A percentile compares a stretch with the other conserved stretches of the same genome.
Evolutionary conservation across 2,329 filamentous ascomycete species (phyloP).

Genomic region (Paracorniculantispora psalliotae): DNA sequence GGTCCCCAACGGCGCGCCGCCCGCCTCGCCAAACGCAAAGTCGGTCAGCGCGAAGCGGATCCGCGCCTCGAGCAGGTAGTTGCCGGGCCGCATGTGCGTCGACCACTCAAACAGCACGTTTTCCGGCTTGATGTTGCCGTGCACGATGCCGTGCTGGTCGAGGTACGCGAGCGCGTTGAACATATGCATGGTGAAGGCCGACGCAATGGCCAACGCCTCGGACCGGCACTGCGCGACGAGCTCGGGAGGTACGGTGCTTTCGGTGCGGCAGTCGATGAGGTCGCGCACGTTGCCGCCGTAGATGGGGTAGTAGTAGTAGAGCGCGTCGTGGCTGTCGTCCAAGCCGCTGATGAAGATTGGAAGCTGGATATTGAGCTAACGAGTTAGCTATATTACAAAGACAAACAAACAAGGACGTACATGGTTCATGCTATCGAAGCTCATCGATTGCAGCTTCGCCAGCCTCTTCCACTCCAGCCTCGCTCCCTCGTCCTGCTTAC

Average conservation of each 20-base stretch:
- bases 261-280: neutral
- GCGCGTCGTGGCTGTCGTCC: neutral
- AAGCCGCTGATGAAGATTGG: neutral
- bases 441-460: neutral
- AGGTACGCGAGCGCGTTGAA: neutral
- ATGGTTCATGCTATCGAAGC: neutral
- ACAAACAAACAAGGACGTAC: neutral
- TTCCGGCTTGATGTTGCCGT: conserved; percentile 4
- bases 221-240: neutral
- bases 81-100: neutral
- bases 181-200: neutral
- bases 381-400: neutral
- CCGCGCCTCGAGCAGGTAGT: neutral
- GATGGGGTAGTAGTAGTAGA: neutral
- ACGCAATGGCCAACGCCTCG: neutral
- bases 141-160: neutral
- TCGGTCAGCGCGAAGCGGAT: neutral
- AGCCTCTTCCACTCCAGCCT: neutral
- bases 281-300: neutral
- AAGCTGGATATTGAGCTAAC: neutral
- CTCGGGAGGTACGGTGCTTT: neutral
- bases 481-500: neutral
- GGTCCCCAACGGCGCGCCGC: neutral
- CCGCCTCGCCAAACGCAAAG: neutral
- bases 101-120: neutral